Base-by-base conservation (phyloP, 192 early-diverging fungal species). In the Coemansia sp. region DNA sequence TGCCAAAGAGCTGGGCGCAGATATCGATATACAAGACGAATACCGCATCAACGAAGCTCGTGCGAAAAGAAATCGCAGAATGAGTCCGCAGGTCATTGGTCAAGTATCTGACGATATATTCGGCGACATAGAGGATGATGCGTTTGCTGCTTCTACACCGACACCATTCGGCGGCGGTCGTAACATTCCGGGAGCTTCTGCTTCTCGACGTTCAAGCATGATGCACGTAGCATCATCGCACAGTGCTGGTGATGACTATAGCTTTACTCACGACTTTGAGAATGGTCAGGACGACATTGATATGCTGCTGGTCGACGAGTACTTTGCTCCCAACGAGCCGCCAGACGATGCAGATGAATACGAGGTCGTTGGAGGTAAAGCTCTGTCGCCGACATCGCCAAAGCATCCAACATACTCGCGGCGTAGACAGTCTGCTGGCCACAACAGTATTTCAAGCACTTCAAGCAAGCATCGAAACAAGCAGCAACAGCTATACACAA, bases 211-310 rank as follows among this genome's bases (percentile, higher is more conserved):
- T n/a, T 65, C 63, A 15, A 53, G 63, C 26, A 49, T 49, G 46
- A 3, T 26, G 20, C 46, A 49, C 16, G 62, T 48, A 23, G 33
- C 60, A 30, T 46, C 62, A 25, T 58, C 74, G 45, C 63, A 63
- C 37, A 56, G 66, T 30, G 51, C 61, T 2, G 40, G 40, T 30
- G 56, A 65, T 30, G 61, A 64, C 56, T 37, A 60, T 35, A 71
- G 57, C 59, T 82, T 82, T 59, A 77, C 80, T 2, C 51, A 69
- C 40, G 75, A 82, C n/a, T 77, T 76, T 66, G 74, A 77, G 51
- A 67, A 71, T 18, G 75, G 80, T 0, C 75, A 63, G 12, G 80
- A 82, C 39, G 71, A 82, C 28, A 77, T 76, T 60, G 55, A 62
- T 13, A 61, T 49, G 4, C 68, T 82, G 26, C 58, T 67, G 0